Percentiles rank a stretch among this genome's conserved stretches.
phyloP scores from a whole-genome alignment of 768 basidiomycete species.

The Suillus placidus region DNA sequence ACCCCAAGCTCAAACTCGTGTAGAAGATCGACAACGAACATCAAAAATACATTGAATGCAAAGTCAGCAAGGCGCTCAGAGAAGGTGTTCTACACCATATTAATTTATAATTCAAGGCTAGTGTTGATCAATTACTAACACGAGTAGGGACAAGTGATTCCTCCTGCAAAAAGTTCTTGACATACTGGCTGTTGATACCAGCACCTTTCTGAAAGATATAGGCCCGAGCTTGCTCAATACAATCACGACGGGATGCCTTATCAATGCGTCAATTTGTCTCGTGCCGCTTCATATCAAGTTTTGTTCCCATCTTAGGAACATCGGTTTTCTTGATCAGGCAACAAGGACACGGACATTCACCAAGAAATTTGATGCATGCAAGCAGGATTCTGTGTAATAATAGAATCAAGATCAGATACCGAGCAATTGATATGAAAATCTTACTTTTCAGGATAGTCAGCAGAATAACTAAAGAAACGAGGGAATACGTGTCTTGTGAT shows the following conservation, averaged over 20 bases:
- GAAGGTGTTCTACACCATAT: conserved; percentile 9
- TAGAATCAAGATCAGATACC: neutral
- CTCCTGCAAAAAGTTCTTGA: neutral
- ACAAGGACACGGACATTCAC: conserved; percentile 21
- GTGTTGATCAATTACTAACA: neutral
- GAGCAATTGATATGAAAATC: neutral
- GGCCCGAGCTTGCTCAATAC: conserved; percentile 7
- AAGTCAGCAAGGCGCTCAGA: conserved; percentile 5
- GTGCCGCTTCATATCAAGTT: too few species aligned
- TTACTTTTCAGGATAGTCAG: conserved; percentile 31
- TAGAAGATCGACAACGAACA: conserved; percentile 21
- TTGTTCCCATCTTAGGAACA: too few species aligned
- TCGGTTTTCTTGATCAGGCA: conserved; percentile 15
- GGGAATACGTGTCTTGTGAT: conserved; percentile 19
- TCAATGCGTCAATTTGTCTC: neutral
- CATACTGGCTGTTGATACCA: neutral
- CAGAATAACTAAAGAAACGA: conserved; percentile 23
- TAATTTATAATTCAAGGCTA: neutral
- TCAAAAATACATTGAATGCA: conserved; percentile 18
- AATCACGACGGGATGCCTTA: neutral
- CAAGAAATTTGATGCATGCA: neutral
- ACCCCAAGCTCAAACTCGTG: conserved; percentile 28
- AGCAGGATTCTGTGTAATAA: neutral
- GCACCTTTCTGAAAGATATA: neutral
- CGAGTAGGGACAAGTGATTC: neutral